These are phyloP conservation scores for Brassica hybrid DNA, from an alignment of 441 rosid species.

Conservation along the genomic window DNA sequence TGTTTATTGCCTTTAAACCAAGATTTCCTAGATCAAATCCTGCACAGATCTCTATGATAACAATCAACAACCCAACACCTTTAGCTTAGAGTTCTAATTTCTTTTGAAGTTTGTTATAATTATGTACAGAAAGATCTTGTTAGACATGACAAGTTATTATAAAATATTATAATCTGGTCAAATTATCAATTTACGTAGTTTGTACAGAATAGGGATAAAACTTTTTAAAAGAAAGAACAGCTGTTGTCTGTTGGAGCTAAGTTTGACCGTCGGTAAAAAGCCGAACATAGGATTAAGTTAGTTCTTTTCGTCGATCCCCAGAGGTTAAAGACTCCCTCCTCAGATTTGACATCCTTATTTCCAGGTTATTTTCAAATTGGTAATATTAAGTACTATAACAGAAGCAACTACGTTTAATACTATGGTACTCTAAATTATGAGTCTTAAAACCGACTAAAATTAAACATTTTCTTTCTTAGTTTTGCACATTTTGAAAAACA, in stretches of 20 bases:
- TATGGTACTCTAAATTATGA: not conserved
- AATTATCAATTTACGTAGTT: not conserved
- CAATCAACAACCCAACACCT: not conserved
- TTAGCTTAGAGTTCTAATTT: not conserved
- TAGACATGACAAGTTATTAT: not conserved
- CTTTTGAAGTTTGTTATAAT: not conserved
- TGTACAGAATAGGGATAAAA: not conserved
- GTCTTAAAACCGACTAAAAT: conserved; percentile 2
- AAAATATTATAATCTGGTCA: not conserved
- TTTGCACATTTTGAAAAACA: not conserved
- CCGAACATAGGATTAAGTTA: conserved; percentile 36
- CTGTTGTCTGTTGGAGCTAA: conserved; percentile 34
- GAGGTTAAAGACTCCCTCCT: conserved; percentile 41
- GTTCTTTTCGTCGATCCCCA: conserved; percentile 39
- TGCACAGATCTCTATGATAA: conserved; percentile 4
- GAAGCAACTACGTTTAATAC: not conserved
- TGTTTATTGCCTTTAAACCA: not conserved
- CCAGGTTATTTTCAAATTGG: not conserved
- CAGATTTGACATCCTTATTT: conserved; percentile 34
- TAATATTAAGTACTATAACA: not conserved
- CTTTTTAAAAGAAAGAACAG: conserved; percentile 14
- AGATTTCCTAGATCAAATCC: not conserved
- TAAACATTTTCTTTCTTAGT: not conserved
- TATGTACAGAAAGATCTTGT: not conserved
- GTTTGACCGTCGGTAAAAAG: conserved; percentile 39